Evolutionary conservation across 225 moss, liverwort and hornwort genomes (phyloP), one percentile per base, ranked within the genome.

Genomic region (Anthoceros angustus): DNA sequence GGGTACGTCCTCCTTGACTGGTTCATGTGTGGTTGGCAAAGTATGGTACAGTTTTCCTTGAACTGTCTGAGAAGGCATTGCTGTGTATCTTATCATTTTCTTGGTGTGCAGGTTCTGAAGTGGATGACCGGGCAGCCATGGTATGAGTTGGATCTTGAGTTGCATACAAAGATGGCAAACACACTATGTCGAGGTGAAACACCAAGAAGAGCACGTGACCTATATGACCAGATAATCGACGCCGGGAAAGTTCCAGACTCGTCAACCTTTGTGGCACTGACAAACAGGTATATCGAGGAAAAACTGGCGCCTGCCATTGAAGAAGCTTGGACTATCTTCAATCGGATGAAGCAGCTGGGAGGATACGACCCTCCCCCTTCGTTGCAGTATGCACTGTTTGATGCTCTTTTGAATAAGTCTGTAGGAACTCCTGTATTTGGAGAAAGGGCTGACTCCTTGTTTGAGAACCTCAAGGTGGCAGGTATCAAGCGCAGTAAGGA

Each of bases 111-210:
- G 55, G 55, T 55, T 15, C 55, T 18, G n/a, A 18, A 23, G n/a
- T 55, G 55, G 55, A 55, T 55, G 55, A 15, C 23, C 14, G 55
- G 23, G n/a, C 55, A 55, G 55, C 1, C n/a, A 0, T 55, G 55
- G 55, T 55, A 55, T 55, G 55, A 55, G 55, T 55, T 55, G 18
- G 55, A 55, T 12, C 23, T 55, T 15, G 14, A 55, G 55, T 55
- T 55, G 55, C 55, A 55, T 18, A 55, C 55, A 18, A 23, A 55
- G n/a, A 7, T 55, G 55, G 55, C 16, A 7, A 55, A 55, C 55
- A 18, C 14, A 23, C 55, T 55, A 18, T 55, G 55, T 20, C 55
- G 23, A 23, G n/a, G 18, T 15, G 55, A 55, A 18, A 55, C 55
- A 1, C 8, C 55, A 55, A 55, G 55, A 15, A 15, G 55, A 20